Conservation (phyloP, 169 alveolate species). For the Cryptosporidium muris region DNA sequence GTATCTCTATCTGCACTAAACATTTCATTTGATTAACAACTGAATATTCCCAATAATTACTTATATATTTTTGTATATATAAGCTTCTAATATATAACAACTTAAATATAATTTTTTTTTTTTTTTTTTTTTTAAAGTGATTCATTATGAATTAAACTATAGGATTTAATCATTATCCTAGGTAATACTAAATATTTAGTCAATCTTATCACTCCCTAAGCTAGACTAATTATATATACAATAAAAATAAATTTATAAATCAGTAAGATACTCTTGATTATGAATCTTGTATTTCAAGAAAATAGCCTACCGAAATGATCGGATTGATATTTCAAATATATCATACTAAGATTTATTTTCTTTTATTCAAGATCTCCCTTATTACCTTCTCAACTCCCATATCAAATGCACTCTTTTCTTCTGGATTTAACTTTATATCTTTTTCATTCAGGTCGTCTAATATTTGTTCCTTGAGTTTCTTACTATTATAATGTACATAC, state of each 20-base stretch:
- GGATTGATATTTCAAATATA: too few species aligned
- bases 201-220: too few species aligned
- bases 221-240: too few species aligned
- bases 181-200: background rate
- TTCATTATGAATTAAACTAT: background rate
- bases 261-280: too few species aligned
- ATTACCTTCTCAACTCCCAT: conserved; percentile 37
- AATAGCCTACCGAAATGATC: too few species aligned
- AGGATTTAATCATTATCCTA: background rate
- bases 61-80: background rate
- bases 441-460: background rate
- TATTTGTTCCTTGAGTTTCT: conserved; percentile 9
- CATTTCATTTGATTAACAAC: background rate
- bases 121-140: background rate
- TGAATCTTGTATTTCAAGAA: too few species aligned
- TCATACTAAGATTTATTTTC: background rate
- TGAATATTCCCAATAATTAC: background rate
- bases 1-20: background rate
- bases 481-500: conserved; percentile 11
- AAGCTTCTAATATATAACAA: background rate
- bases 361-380: conserved; percentile 43
- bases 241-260: too few species aligned
- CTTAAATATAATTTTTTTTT: background rate
- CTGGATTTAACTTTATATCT: conserved; percentile 13
- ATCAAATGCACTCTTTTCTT: conserved; percentile 27